Evolutionary conservation across 2,329 filamentous ascomycete species (phyloP).

Genomic region (Colletotrichum tropicicola): DNA sequence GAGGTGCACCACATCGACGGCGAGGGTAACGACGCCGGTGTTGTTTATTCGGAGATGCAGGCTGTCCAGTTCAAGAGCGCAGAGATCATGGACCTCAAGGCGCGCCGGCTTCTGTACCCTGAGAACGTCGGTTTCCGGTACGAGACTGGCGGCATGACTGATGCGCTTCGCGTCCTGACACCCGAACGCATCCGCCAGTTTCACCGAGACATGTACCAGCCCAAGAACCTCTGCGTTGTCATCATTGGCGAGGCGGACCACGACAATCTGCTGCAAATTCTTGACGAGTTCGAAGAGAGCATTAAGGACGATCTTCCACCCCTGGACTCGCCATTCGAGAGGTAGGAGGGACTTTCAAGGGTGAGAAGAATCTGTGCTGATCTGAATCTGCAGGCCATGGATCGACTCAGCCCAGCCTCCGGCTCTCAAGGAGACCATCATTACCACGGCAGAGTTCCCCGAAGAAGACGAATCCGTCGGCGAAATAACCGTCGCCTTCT

Average conservation of each 20-base stretch:
- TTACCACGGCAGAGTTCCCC: conserved; percentile 88
- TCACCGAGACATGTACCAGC: conserved; percentile 97
- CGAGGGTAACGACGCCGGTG: conserved; percentile 91
- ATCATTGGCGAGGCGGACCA: conserved; percentile 94
- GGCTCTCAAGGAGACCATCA: conserved; percentile 73
- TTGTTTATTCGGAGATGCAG: conserved; percentile 99
- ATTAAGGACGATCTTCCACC: conserved; percentile 85
- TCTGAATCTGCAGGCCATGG: conserved; percentile 70
- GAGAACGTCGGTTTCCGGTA: conserved; percentile 93
- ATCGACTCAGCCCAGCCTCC: conserved; percentile 85
- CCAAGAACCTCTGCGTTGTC: conserved; percentile 90
- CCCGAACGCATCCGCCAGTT: conserved; percentile 93
- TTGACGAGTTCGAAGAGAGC: conserved; percentile 88
- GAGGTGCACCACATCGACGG: conserved; percentile 97
- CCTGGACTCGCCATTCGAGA: conserved; percentile 77
- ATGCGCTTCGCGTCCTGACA: conserved; percentile 85
- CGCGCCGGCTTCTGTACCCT: conserved; percentile 84
- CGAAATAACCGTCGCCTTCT: conserved; percentile 85
- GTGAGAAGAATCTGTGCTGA: neutral
- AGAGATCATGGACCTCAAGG: conserved; percentile 88
- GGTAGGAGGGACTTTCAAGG: conserved; percentile 46
- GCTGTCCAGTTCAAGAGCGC: conserved; percentile 85
- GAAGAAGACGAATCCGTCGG: conserved; percentile 96
- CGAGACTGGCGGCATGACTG: conserved; percentile 98
- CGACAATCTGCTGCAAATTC: conserved; percentile 77